A percentile compares a stretch with the other conserved stretches of the same genome.
Conservation (phyloP, 106 monocot species). For the Alisma plantagoaquatica region DNA sequence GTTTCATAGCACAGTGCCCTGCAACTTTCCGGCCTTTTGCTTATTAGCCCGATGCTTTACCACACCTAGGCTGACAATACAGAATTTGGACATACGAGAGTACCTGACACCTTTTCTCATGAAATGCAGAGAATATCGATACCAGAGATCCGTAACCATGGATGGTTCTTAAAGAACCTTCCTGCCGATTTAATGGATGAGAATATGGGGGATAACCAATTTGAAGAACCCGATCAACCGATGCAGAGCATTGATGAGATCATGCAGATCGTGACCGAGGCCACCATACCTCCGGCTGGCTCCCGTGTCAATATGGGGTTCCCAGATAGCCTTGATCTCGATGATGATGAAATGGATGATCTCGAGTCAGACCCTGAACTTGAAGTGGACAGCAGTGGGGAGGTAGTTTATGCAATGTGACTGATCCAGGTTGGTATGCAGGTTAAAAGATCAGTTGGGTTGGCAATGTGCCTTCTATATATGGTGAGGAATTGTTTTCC, state of each 20-base stretch:
- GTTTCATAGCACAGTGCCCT: too few species aligned
- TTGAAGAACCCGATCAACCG: constrained; percentile 47
- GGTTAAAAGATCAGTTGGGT: too few species aligned
- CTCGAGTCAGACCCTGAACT: constrained; percentile 59
- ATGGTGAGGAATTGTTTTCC: too few species aligned
- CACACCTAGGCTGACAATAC: too few species aligned
- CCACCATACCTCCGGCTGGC: too few species aligned
- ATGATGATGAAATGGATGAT: constrained; percentile 74
- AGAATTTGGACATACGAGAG: too few species aligned
- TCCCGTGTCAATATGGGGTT: constrained; percentile 39
- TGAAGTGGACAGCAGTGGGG: constrained; percentile 75
- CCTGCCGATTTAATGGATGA: constrained; percentile 72
- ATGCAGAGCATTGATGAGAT: constrained; percentile 60
- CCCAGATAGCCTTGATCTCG: constrained; percentile 33
- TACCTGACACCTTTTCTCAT: too few species aligned
- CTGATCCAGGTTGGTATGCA: too few species aligned
- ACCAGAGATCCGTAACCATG: constrained; percentile 53
- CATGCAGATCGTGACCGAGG: constrained; percentile 83
- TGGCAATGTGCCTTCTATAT: too few species aligned
- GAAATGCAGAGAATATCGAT: constrained; percentile 69
- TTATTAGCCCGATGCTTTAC: too few species aligned
- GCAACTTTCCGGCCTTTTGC: too few species aligned
- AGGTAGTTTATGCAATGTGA: constrained; percentile 66
- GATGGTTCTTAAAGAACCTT: constrained; percentile 74
- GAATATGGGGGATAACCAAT: constrained; percentile 26